Evolutionary conservation across 495 filamentous ascomycete species (phyloP).

Genomic region (Penicillium herquei): DNA sequence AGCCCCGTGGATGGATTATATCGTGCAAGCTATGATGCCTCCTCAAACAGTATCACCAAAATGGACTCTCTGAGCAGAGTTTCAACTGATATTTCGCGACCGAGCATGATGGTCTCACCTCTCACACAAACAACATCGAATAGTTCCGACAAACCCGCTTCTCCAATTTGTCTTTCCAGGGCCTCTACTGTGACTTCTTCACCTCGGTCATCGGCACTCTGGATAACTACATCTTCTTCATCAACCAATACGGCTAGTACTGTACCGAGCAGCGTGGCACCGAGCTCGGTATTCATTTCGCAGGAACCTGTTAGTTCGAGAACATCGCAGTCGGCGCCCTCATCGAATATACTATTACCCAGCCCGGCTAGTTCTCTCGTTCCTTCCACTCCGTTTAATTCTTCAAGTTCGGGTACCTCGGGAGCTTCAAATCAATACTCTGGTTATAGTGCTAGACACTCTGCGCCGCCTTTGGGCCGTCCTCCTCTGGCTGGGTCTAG

Average conservation of each 20-base stretch:
- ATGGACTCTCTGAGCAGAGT: slow-evolving; percentile 7
- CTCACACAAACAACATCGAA: not conserved
- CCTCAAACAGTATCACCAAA: slow-evolving; percentile 11
- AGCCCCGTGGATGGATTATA: slow-evolving; percentile 2
- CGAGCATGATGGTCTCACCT: slow-evolving; percentile 6
- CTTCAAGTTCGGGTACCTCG: not conserved
- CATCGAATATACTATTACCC: not conserved
- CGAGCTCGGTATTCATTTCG: slow-evolving; percentile 4
- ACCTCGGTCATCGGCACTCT: slow-evolving; percentile 11
- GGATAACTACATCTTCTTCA: slow-evolving; percentile 8
- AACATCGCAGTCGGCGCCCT: not conserved
- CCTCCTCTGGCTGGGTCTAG: not conserved
- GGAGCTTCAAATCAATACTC: not conserved
- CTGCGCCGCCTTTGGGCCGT: no score
- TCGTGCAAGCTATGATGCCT: slow-evolving; percentile 8
- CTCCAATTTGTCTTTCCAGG: not conserved
- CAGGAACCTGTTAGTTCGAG: not conserved
- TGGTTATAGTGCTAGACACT: not conserved
- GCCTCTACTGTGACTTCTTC: slow-evolving; percentile 1
- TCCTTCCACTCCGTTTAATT: not conserved
- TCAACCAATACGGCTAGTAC: not conserved
- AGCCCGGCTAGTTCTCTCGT: not conserved
- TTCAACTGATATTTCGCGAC: slow-evolving; percentile 7
- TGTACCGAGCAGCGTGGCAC: not conserved
- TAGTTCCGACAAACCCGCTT: not conserved